A percentile compares a stretch with the other conserved stretches of the same genome.
Evolutionary conservation across 306 rosid species (phyloP).

Genomic region (Neltuma alba): DNA sequence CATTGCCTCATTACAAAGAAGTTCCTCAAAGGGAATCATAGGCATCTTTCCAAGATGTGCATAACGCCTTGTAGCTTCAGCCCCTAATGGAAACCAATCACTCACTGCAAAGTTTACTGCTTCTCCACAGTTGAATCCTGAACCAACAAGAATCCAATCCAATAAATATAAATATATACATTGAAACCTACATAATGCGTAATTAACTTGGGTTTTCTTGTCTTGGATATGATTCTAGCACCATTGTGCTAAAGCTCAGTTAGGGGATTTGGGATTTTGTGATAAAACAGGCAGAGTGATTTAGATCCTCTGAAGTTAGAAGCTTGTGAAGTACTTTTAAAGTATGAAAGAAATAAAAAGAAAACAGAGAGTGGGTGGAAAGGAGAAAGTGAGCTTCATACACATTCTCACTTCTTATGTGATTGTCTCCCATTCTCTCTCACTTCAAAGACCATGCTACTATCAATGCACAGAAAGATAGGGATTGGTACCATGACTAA

Average conservation of each 20-base stretch:
- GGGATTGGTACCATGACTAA: conserved; percentile 34
- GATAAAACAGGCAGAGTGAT: not conserved
- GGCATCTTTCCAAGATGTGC: conserved; percentile 37
- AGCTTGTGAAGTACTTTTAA: not conserved
- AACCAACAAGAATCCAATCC: conserved; percentile 11
- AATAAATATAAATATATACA: not conserved
- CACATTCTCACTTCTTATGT: not conserved
- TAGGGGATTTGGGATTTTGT: not conserved
- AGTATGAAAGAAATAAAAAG: not conserved
- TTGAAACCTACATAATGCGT: not conserved
- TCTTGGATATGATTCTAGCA: too few relatives aligned
- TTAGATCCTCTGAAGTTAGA: not conserved
- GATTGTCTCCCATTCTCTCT: not conserved
- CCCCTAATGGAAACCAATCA: conserved; percentile 51
- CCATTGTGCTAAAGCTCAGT: too few relatives aligned
- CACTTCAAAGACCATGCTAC: not conserved
- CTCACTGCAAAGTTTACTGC: conserved; percentile 48
- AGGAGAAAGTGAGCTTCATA: too few relatives aligned
- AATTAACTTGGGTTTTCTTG: not conserved
- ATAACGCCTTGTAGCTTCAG: conserved; percentile 38
- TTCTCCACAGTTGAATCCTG: conserved; percentile 57
- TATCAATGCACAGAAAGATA: not conserved
- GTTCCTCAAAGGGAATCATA: conserved; percentile 48
- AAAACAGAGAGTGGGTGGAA: too few relatives aligned
- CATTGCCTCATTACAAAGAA: conserved; percentile 52